Base-by-base conservation (phyloP, 2,329 filamentous ascomycete species). In the Neoscytalidium dimidiatum region DNA sequence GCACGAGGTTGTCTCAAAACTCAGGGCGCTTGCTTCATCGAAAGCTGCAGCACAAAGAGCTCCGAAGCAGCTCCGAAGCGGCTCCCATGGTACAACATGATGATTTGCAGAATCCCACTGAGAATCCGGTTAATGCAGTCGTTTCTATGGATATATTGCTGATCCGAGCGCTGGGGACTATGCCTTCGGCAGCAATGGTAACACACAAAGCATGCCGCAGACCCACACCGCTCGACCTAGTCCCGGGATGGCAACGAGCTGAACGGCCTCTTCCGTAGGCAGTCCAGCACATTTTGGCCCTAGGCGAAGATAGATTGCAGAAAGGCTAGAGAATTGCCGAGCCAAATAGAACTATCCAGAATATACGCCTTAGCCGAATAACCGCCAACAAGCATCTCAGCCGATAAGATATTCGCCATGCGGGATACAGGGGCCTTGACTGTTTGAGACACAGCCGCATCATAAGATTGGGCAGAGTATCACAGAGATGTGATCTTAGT, bases 1-100 rank as follows among this genome's bases (percentile, higher is more conserved):
- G 56, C 41, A 23, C 56, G 26, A 33, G 28, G 38, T 28, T 60
- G 52, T 41, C 17, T 60, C 56, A 60, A 46, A 46, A 5, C 11
- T 35, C 26, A 31, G n/a, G 26, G 23, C 33, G 26, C 9, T 23
- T 17, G 29, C 26, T 26, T 31, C 33, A 4, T 26, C 41, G 56
- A 26, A 14, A 9, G 38, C 56, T 44, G 56, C 38, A 41, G 26
- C n/a, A 19, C 14, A 26, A n/a, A 23, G n/a, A 52, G 29, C 14
- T 29, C n/a, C 17, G 17, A 60, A 28, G 56, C 38, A n/a, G 33
- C 31, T 11, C 9, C 11, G 17, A 60, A 28, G 56, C 38, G 56
- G 38, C 56, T 60, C 56, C 23, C 28, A 52, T 60, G 38, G 26
- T 28, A 60, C 56, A 44, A 28, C 41, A 60, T 44, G 56, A 60